Percentiles rank a stretch among this genome's conserved stretches.
Evolutionary conservation across 2,329 filamentous ascomycete species (phyloP).

Genomic region (Pyrenochaeta sp.): DNA sequence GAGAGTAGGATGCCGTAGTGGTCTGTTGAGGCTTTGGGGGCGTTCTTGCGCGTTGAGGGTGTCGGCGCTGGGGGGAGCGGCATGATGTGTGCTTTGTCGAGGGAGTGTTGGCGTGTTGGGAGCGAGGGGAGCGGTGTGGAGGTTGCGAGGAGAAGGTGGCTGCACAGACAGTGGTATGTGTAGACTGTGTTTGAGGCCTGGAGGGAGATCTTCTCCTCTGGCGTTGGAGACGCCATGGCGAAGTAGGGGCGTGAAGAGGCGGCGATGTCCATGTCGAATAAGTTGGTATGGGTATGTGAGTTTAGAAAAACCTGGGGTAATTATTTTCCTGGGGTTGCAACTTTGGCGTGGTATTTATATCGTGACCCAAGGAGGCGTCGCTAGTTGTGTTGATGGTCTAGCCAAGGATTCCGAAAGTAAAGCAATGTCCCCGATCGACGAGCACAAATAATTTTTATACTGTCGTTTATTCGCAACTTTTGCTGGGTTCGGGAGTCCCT

Average conservation of each 20-base stretch:
- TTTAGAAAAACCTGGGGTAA: neutral
- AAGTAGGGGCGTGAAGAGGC: slow-evolving; percentile 41
- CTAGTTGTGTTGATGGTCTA: no score
- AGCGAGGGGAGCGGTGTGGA: slow-evolving; percentile 61
- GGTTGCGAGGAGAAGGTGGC: slow-evolving; percentile 68
- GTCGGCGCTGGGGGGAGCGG: slow-evolving; percentile 54
- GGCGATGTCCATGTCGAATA: slow-evolving; percentile 40
- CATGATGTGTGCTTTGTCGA: slow-evolving; percentile 66
- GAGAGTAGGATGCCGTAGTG: slow-evolving; percentile 62
- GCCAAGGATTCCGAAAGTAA: slow-evolving; percentile 4
- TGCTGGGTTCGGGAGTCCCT: no score
- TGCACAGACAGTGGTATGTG: slow-evolving; percentile 72
- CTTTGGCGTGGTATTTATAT: slow-evolving; percentile 9
- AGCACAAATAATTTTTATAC: neutral
- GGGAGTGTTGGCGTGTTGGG: slow-evolving; percentile 58
- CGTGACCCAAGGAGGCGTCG: no score
- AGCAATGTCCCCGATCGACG: neutral
- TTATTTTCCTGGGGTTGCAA: neutral
- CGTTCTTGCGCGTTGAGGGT: slow-evolving; percentile 17
- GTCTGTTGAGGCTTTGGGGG: slow-evolving; percentile 18
- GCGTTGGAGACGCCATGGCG: slow-evolving; percentile 40
- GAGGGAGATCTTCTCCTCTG: slow-evolving; percentile 42
- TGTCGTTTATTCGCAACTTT: slow-evolving; percentile 11
- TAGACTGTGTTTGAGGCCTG: slow-evolving; percentile 50
- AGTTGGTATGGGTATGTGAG: slow-evolving; percentile 5